Conservation (phyloP, 768 basidiomycete species). For the Tricholoma sp. region DNA sequence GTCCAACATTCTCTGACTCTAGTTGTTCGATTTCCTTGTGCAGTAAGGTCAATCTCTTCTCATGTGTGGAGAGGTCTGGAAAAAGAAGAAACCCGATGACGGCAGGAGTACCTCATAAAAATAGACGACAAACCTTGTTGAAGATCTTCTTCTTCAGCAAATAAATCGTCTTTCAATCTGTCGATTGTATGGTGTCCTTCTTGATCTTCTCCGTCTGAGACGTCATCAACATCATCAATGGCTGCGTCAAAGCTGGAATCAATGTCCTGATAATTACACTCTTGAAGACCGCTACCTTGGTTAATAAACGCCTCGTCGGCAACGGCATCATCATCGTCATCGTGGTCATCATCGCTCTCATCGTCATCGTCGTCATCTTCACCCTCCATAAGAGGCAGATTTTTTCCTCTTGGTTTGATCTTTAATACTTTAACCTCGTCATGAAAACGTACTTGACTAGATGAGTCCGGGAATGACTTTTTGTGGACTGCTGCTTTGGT, state of each 20-base stretch:
- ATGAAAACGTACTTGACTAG: constrained; percentile 68
- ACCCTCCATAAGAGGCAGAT: constrained; percentile 46
- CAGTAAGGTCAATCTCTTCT: constrained; percentile 71
- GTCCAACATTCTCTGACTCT: constrained; percentile 81
- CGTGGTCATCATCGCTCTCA: constrained; percentile 6
- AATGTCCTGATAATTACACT: not conserved
- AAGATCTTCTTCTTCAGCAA: constrained; percentile 59
- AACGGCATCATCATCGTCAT: constrained; percentile 29
- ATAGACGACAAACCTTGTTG: constrained; percentile 20
- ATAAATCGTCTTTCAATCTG: constrained; percentile 72
- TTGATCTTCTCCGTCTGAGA: constrained; percentile 23
- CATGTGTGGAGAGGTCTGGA: constrained; percentile 68
- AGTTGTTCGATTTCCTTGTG: constrained; percentile 74
- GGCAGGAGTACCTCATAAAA: constrained; percentile 7
- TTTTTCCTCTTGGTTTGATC: constrained; percentile 70
- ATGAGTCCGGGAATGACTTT: constrained; percentile 7
- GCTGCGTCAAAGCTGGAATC: constrained; percentile 26
- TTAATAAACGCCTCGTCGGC: constrained; percentile 25
- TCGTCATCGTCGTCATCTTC: constrained; percentile 34
- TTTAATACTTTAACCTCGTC: constrained; percentile 79
- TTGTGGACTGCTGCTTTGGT: constrained; percentile 15
- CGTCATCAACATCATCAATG: constrained; percentile 26
- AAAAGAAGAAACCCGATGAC: constrained; percentile 2
- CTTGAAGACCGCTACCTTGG: constrained; percentile 8
- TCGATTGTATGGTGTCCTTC: constrained; percentile 46